These are phyloP conservation scores for Talaromyces thailandensis DNA, from an alignment of 495 filamentous ascomycete species.

Conservation along the genomic window DNA sequence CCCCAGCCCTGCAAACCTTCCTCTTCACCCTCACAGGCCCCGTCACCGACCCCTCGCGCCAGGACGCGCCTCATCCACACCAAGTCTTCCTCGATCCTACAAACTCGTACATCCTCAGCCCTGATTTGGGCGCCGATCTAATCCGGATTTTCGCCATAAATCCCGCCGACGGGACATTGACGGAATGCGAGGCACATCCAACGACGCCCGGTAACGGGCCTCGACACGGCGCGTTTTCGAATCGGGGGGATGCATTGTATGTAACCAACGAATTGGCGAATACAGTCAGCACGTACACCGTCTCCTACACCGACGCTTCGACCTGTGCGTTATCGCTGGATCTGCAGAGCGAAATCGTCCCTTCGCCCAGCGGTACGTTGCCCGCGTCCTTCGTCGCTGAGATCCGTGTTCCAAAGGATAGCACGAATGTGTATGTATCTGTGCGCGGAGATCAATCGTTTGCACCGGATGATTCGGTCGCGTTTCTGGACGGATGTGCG, in stretches of 20 bases:
- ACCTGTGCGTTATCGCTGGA: slow-evolving; percentile 19
- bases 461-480: slow-evolving; percentile 23
- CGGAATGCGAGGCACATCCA: not conserved
- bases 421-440: slow-evolving; percentile 26
- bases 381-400: slow-evolving; percentile 27
- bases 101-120: slow-evolving; percentile 45
- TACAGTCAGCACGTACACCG: slow-evolving; percentile 46
- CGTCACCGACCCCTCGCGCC: slow-evolving; percentile 37
- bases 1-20: slow-evolving; percentile 26
- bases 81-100: slow-evolving; percentile 53
- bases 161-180: not conserved
- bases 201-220: slow-evolving; percentile 45
- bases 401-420: slow-evolving; percentile 18
- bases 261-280: slow-evolving; percentile 54
- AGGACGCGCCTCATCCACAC: slow-evolving; percentile 55
- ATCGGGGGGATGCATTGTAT: slow-evolving; percentile 31
- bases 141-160: slow-evolving; percentile 48
- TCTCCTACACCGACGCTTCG: slow-evolving; percentile 43
- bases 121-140: slow-evolving; percentile 57
- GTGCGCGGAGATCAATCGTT: slow-evolving; percentile 33
- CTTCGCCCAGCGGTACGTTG: slow-evolving; percentile 19
- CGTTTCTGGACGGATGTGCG: slow-evolving; percentile 22
- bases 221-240: slow-evolving; percentile 47
- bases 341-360: slow-evolving; percentile 14
- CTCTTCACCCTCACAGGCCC: slow-evolving; percentile 35